Evolutionary conservation across 2,329 filamentous ascomycete genomes (phyloP).

Genomic region (Orbilia quercus): DNA sequence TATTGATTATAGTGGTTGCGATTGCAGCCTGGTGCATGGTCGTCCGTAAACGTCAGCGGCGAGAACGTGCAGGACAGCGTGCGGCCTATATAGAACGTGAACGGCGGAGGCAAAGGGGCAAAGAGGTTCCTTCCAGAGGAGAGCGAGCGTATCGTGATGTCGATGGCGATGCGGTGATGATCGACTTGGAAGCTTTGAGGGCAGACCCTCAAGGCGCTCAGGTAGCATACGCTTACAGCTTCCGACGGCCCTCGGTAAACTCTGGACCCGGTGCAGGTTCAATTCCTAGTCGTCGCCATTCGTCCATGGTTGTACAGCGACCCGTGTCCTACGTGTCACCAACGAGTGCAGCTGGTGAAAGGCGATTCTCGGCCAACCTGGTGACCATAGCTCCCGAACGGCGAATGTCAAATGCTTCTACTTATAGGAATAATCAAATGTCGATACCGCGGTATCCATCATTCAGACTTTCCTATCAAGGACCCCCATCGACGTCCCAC

Average conservation of each 20-base stretch:
- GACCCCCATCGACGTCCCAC: conserved; percentile 31
- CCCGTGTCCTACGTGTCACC: conserved; percentile 46
- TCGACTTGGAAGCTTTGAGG: conserved; percentile 39
- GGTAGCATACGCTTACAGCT: conserved; percentile 36
- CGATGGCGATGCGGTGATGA: conserved; percentile 48
- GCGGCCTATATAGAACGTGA: conserved; percentile 30
- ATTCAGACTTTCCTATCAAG: conserved; percentile 33
- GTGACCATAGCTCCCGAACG: conserved; percentile 9
- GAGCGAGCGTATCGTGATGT: conserved; percentile 41
- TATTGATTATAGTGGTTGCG: conserved; percentile 28
- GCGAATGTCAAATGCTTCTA: conserved; percentile 33
- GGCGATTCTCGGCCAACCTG: conserved; percentile 43
- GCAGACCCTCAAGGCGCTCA: conserved; percentile 18
- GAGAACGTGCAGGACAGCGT: conserved; percentile 23
- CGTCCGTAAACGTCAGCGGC: conserved; percentile 25
- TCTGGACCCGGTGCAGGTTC: conserved; percentile 2
- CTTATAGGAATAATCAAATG: conserved; percentile 27
- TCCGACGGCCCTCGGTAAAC: conserved; percentile 28
- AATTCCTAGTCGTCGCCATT: conserved; percentile 21
- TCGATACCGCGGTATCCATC: conserved; percentile 35
- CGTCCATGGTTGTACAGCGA: conserved; percentile 41
- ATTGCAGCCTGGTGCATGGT: conserved; percentile 38
- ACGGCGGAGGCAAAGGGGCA: conserved; percentile 42
- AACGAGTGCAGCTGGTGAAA: conserved; percentile 15
- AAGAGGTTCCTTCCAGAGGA: conserved; percentile 29